Conservation (phyloP, 176 grass and related monocot genomes). For the Triticum dicoccoides region DNA sequence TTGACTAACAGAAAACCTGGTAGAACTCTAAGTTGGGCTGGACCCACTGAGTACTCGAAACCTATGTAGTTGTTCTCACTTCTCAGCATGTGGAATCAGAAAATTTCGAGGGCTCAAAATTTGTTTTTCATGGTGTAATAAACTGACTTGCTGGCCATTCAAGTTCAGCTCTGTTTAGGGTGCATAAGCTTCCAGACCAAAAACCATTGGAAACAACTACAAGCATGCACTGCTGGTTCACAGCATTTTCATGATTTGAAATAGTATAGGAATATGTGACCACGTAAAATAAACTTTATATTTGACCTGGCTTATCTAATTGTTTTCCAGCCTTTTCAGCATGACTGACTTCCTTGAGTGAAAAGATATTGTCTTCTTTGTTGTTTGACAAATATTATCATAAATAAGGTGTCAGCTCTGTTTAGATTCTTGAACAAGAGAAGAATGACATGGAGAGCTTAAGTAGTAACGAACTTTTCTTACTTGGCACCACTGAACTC, state of each 20-base stretch:
- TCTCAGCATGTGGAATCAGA: not conserved
- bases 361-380: not conserved
- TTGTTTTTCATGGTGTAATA: not conserved
- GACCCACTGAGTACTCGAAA: not conserved
- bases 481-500: not conserved
- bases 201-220: not conserved
- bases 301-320: slow-evolving; percentile 6
- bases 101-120: not conserved
- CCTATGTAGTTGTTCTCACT: not conserved
- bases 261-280: slow-evolving; percentile 15
- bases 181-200: slow-evolving; percentile 14
- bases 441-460: not conserved
- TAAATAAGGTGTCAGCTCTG: slow-evolving; percentile 5
- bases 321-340: not conserved
- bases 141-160: not conserved
- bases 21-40: not conserved
- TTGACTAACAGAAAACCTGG: not conserved
- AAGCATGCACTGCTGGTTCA: not conserved
- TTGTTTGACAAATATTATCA: not conserved
- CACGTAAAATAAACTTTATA: not conserved
- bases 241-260: not conserved
- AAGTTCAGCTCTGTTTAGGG: not conserved
- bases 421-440: not conserved
- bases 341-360: not conserved
- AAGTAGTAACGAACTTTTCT: not conserved